These are phyloP conservation scores for Jimgerdemannia lactiflua DNA, from an alignment of 192 early-diverging fungal species.

Conservation along the genomic window DNA sequence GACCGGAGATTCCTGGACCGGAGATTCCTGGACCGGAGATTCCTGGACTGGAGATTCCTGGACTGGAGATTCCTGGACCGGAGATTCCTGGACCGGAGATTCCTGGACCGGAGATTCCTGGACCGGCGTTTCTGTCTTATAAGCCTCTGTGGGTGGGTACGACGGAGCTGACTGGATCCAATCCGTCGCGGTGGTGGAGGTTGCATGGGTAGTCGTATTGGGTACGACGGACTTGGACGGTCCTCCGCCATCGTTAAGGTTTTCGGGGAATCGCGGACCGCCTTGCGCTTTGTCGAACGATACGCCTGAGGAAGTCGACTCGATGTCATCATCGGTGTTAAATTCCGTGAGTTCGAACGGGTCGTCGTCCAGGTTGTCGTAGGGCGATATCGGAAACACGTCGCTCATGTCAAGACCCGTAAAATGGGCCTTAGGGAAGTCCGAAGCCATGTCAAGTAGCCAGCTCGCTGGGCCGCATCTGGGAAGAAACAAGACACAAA, in stretches of 20 bases:
- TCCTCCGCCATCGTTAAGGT: not conserved
- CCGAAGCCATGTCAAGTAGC: constrained; percentile 27
- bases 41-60: too few relatives aligned
- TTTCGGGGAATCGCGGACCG: not conserved
- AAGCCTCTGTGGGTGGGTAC: not conserved
- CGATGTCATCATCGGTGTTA: not conserved
- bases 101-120: too few relatives aligned
- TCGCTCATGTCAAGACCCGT: constrained; percentile 16
- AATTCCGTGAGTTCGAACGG: not conserved
- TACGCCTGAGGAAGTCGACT: not conserved
- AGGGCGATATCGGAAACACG: constrained; percentile 4
- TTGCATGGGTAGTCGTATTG: not conserved
- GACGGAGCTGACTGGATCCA: not conserved
- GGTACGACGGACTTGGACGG: not conserved
- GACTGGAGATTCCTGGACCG: too few relatives aligned
- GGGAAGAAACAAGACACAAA: not conserved
- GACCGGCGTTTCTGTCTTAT: not conserved
- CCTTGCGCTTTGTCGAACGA: not conserved
- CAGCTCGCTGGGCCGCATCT: constrained; percentile 20
- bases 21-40: too few relatives aligned
- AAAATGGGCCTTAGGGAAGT: constrained; percentile 15
- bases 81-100: too few relatives aligned
- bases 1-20: too few relatives aligned
- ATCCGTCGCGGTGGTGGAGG: not conserved
- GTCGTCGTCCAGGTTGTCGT: constrained; percentile 9